Percentiles rank a stretch among this genome's conserved stretches.
phyloP scores from a whole-genome alignment of 2,329 filamentous ascomycete species.

The Neopestalotiopsis rosae region DNA sequence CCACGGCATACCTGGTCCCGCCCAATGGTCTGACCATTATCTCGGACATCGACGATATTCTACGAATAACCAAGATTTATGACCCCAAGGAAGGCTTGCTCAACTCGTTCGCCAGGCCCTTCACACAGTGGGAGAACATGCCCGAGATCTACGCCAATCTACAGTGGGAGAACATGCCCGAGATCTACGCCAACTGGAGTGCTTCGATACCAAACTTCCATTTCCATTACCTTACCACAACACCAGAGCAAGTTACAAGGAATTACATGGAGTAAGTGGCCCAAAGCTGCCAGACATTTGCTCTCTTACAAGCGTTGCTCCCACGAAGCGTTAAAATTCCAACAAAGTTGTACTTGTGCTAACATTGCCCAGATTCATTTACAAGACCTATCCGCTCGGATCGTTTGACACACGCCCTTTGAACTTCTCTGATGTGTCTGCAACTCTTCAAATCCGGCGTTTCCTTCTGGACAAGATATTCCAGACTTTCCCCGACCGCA shows the following conservation, averaged over 20 bases:
- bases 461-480: slow-evolving; percentile 75
- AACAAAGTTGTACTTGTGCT: neutral
- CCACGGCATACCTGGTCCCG: slow-evolving; percentile 78
- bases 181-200: slow-evolving; percentile 79
- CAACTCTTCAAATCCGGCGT: slow-evolving; percentile 73
- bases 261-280: slow-evolving; percentile 71
- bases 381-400: slow-evolving; percentile 76
- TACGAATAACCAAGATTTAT: slow-evolving; percentile 83
- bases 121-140: slow-evolving; percentile 79
- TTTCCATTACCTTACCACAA: slow-evolving; percentile 84
- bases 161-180: slow-evolving; percentile 80
- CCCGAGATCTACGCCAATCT: slow-evolving; percentile 78
- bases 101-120: slow-evolving; percentile 77
- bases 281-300: neutral
- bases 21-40: slow-evolving; percentile 72
- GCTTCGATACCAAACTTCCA: slow-evolving; percentile 69
- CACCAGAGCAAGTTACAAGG: slow-evolving; percentile 77
- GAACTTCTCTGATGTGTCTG: slow-evolving; percentile 78
- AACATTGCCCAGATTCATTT: slow-evolving; percentile 62
- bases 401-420: slow-evolving; percentile 80
- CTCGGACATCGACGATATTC: slow-evolving; percentile 81
- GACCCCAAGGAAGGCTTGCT: slow-evolving; percentile 71
- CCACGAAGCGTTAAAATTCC: neutral
- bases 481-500: slow-evolving; percentile 74
- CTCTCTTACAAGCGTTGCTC: neutral